Evolutionary conservation across 2,329 filamentous ascomycete genomes (phyloP).

Genomic region (Neonectria faginata): DNA sequence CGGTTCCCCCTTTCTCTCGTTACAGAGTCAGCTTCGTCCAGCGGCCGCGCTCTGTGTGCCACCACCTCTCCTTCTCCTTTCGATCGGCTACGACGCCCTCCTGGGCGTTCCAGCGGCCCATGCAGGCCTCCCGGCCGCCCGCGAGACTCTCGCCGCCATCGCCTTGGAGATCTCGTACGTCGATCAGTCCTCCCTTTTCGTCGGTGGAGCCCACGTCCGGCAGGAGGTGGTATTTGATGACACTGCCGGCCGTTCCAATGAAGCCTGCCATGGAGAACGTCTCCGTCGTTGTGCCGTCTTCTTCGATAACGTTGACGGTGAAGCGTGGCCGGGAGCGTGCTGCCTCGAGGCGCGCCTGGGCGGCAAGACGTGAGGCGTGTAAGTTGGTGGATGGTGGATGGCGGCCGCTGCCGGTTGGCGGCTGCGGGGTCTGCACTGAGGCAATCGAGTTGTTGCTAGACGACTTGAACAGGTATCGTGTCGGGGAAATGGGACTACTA

Average conservation of each 20-base stretch:
- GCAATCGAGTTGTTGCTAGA: conserved; percentile 52
- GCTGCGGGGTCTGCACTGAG: conserved; percentile 30
- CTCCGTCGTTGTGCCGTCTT: conserved; percentile 63
- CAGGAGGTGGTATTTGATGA: conserved; percentile 69
- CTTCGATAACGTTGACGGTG: conserved; percentile 67
- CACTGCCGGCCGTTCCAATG: conserved; percentile 69
- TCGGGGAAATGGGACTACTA: conserved; percentile 42
- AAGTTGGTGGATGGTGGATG: conserved; percentile 58
- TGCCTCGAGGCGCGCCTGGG: conserved; percentile 73
- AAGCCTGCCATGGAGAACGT: conserved; percentile 69
- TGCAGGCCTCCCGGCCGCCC: conserved; percentile 56
- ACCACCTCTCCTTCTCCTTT: conserved; percentile 63
- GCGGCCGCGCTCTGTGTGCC: conserved; percentile 61
- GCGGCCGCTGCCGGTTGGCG: conserved; percentile 31
- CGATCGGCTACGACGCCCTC: conserved; percentile 55
- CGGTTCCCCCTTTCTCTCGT: background rate
- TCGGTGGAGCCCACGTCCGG: conserved; percentile 69
- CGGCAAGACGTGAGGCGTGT: conserved; percentile 67
- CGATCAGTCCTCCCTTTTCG: conserved; percentile 67
- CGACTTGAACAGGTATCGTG: conserved; percentile 48
- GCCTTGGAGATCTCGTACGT: conserved; percentile 62
- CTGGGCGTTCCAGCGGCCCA: conserved; percentile 60
- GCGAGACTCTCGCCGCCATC: conserved; percentile 60
- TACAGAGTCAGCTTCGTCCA: conserved; percentile 51
- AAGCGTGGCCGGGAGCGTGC: conserved; percentile 67